phyloP scores from a whole-genome alignment of 139 green algal genomes.

The Trebouxia sp. region DNA sequence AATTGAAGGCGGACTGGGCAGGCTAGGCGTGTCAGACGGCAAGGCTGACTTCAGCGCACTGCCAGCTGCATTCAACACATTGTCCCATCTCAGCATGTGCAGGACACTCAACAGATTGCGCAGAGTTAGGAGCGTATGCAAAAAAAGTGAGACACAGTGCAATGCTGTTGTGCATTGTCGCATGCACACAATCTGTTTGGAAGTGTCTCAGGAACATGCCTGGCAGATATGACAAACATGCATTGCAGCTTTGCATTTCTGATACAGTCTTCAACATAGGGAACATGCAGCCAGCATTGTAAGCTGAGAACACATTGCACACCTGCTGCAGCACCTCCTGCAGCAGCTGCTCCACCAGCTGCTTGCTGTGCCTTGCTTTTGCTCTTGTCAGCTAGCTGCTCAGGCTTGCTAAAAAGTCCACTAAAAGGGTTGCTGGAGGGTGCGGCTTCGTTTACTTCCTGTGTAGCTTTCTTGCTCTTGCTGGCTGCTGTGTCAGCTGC shows the following conservation, averaged over 20 bases:
- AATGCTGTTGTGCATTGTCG: no score
- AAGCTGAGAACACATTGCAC: no score
- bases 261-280: no score
- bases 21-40: neutral
- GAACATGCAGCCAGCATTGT: no score
- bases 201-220: no score
- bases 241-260: no score
- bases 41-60: neutral
- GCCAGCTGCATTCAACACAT: slow-evolving; percentile 2
- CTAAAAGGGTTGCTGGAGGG: neutral
- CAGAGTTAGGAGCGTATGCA: no score
- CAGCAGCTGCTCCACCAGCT: neutral
- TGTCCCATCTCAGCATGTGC: no score
- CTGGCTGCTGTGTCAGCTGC: slow-evolving; percentile 3
- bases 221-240: no score
- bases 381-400: neutral
- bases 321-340: slow-evolving; percentile 2
- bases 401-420: neutral
- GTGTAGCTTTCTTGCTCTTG: neutral
- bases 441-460: neutral
- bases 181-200: no score
- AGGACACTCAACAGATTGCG: no score
- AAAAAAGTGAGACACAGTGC: no score
- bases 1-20: neutral
- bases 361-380: neutral